phyloP scores from a whole-genome alignment of 768 basidiomycete genomes.

The Neoboletus magnificus region DNA sequence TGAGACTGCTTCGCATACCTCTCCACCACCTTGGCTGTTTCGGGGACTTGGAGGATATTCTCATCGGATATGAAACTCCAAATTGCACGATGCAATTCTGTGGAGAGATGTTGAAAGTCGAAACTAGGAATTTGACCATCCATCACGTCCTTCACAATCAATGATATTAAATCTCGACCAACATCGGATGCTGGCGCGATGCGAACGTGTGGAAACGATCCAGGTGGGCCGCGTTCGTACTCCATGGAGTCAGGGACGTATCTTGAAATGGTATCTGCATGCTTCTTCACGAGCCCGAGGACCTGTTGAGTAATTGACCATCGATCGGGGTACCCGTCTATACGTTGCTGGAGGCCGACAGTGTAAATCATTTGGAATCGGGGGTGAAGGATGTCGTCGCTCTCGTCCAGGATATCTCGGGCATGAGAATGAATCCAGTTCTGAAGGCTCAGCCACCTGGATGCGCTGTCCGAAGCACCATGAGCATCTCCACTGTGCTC shows the following conservation, averaged over 20 bases:
- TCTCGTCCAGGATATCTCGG: too few relatives aligned
- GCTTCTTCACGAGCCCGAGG: constrained; percentile 9
- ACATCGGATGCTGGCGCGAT: not conserved
- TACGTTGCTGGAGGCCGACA: too few relatives aligned
- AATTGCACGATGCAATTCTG: not conserved
- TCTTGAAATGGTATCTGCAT: not conserved
- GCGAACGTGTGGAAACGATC: constrained; percentile 13
- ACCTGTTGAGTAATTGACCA: too few relatives aligned
- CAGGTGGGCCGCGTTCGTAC: too few relatives aligned
- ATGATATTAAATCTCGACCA: not conserved
- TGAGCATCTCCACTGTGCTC: not conserved
- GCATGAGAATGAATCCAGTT: too few relatives aligned
- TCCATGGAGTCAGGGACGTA: not conserved
- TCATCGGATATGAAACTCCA: too few relatives aligned
- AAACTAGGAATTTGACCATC: constrained; percentile 6
- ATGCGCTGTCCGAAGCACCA: not conserved
- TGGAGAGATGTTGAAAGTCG: constrained; percentile 2
- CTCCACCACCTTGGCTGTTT: constrained; percentile 1
- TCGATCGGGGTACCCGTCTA: constrained; percentile 28
- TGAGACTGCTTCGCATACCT: not conserved
- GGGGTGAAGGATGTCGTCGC: too few relatives aligned
- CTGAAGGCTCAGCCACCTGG: too few relatives aligned
- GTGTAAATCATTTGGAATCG: too few relatives aligned
- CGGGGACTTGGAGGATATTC: not conserved
- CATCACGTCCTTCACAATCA: constrained; percentile 10